phyloP scores from a whole-genome alignment of 176 grass and related monocot species.

The Typha latifolia region DNA sequence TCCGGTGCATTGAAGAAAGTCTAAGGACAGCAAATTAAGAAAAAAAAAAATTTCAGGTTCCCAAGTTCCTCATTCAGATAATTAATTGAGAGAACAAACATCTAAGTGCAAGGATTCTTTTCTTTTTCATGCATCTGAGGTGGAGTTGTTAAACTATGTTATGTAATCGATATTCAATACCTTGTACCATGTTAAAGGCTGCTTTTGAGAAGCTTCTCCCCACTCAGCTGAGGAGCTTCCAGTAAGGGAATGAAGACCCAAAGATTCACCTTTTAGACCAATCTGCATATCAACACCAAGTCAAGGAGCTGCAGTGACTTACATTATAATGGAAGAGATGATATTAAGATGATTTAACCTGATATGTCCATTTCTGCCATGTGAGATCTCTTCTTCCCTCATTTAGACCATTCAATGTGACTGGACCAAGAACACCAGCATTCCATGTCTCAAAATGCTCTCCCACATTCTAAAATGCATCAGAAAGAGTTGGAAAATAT shows the following conservation, averaged over 20 bases:
- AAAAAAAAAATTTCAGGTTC: not conserved
- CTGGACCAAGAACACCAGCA: slow-evolving; percentile 94
- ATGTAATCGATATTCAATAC: slow-evolving; percentile 14
- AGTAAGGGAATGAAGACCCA: slow-evolving; percentile 73
- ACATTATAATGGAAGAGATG: not conserved
- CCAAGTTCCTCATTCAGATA: not conserved
- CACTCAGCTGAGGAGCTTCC: slow-evolving; percentile 90
- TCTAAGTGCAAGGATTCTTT: no score
- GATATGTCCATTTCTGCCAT: slow-evolving; percentile 98
- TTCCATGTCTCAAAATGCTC: slow-evolving; percentile 99
- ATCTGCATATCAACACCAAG: slow-evolving; percentile 41
- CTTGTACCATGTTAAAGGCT: slow-evolving; percentile 96
- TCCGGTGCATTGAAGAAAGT: slow-evolving; percentile 90
- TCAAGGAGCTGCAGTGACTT: slow-evolving; percentile 8
- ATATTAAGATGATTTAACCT: slow-evolving; percentile 26
- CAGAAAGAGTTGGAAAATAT: not conserved
- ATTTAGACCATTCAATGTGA: slow-evolving; percentile 68
- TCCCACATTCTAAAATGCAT: slow-evolving; percentile 60
- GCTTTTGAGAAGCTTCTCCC: slow-evolving; percentile 67
- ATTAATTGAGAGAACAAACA: no score
- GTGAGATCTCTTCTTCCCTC: slow-evolving; percentile 92
- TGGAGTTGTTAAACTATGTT: not conserved
- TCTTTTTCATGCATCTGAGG: no score
- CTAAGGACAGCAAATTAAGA: slow-evolving; percentile 18
- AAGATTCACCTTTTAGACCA: slow-evolving; percentile 79